Conservation (phyloP, 257 asterid genomes). For the Fraxinus cuspidata region DNA sequence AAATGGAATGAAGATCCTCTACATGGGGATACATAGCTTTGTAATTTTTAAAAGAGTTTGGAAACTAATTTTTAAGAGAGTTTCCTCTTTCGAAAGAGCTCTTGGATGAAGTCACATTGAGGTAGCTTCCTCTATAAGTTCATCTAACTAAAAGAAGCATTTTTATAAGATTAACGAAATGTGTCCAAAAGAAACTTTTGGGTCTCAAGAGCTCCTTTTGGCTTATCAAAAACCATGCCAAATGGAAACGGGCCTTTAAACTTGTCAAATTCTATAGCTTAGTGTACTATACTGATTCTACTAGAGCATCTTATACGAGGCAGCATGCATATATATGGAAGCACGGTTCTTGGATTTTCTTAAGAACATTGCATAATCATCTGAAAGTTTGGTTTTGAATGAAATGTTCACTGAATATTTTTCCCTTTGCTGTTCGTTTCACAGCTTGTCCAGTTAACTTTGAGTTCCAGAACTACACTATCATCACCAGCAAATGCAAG, state of each 20-base stretch:
- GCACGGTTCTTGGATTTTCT: neutral
- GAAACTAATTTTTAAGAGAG: too few relatives aligned
- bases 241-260: too few relatives aligned
- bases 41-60: too few relatives aligned
- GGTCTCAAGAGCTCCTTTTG: too few relatives aligned
- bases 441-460: constrained; percentile 49
- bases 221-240: too few relatives aligned
- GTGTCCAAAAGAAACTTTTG: too few relatives aligned
- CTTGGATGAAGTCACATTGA: too few relatives aligned
- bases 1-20: neutral
- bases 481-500: constrained; percentile 48
- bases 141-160: too few relatives aligned
- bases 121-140: too few relatives aligned
- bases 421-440: neutral
- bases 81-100: too few relatives aligned
- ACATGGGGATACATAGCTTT: neutral
- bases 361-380: neutral
- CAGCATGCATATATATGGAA: neutral
- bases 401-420: neutral
- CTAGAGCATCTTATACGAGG: neutral
- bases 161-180: too few relatives aligned
- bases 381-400: neutral
- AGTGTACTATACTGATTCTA: neutral
- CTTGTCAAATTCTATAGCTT: neutral
- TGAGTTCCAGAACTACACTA: constrained; percentile 43